Evolutionary conservation across 208 protist genomes (phyloP).

Genomic region (Trypanosoma theileri): DNA sequence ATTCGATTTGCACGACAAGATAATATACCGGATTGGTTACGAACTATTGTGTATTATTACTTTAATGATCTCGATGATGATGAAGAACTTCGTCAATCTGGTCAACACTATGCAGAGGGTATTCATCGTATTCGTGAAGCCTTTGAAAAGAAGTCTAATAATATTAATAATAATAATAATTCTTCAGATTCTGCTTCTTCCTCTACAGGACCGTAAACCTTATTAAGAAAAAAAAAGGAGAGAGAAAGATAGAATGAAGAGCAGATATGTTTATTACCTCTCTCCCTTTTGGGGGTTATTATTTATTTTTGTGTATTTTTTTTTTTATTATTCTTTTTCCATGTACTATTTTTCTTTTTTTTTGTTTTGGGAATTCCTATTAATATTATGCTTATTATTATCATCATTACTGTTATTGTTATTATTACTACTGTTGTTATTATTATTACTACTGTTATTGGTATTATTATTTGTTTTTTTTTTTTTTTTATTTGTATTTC

Average conservation of each 20-base stretch:
- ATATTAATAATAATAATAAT: background rate
- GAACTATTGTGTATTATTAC: conserved; percentile 61
- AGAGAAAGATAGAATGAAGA: too few species aligned
- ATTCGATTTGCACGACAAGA: conserved; percentile 45
- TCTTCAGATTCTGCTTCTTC: background rate
- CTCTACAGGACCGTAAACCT: too few species aligned
- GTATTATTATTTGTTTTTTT: background rate
- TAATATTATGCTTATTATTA: background rate
- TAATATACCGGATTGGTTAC: conserved; percentile 48
- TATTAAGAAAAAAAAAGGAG: too few species aligned
- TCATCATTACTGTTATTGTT: background rate
- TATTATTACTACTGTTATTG: background rate
- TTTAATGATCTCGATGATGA: conserved; percentile 59
- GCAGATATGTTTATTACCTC: too few species aligned
- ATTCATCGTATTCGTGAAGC: conserved; percentile 26
- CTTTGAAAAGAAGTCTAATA: conserved; percentile 16
- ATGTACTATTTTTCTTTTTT: background rate
- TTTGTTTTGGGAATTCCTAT: background rate
- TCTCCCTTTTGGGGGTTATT: background rate
- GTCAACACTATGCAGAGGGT: conserved; percentile 18
- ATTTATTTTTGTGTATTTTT: background rate
- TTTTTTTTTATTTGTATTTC: too few species aligned
- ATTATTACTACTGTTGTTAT: background rate
- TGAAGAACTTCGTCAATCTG: conserved; percentile 19
- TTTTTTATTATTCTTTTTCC: background rate